These are phyloP conservation scores for Phaeosphaeriaceae sp. DNA, from an alignment of 2,329 filamentous ascomycete genomes.

Conservation along the genomic window DNA sequence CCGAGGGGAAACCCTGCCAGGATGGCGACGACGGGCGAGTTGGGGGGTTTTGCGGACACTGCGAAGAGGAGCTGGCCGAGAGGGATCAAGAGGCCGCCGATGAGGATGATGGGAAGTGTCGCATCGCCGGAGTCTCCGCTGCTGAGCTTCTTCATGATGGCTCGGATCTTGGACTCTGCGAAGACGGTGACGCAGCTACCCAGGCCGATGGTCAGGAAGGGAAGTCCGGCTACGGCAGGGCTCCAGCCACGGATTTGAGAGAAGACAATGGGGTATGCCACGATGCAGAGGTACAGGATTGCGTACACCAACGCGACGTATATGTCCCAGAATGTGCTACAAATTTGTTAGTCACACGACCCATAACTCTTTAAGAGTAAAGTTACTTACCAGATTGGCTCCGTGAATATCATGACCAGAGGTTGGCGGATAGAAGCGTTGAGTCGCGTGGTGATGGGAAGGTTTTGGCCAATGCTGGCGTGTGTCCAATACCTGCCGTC, in stretches of 20 bases:
- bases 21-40: neutral
- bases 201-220: neutral
- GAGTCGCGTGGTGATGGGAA: neutral
- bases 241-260: neutral
- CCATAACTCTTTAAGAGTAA: too few relatives aligned
- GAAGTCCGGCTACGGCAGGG: neutral
- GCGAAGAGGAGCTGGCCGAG: neutral
- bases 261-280: neutral
- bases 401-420: neutral
- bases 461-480: neutral
- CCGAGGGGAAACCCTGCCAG: neutral
- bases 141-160: neutral
- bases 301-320: neutral
- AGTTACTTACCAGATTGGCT: neutral
- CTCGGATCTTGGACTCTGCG: neutral
- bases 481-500: neutral
- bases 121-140: neutral
- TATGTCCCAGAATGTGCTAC: neutral
- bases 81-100: neutral
- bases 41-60: neutral
- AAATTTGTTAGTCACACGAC: too few relatives aligned
- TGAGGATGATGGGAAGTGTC: neutral
- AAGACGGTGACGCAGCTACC: neutral
- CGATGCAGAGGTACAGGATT: neutral
- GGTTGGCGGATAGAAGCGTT: neutral